phyloP scores from a whole-genome alignment of 176 grass and related monocot genomes.

The Phoenix dactylifera region DNA sequence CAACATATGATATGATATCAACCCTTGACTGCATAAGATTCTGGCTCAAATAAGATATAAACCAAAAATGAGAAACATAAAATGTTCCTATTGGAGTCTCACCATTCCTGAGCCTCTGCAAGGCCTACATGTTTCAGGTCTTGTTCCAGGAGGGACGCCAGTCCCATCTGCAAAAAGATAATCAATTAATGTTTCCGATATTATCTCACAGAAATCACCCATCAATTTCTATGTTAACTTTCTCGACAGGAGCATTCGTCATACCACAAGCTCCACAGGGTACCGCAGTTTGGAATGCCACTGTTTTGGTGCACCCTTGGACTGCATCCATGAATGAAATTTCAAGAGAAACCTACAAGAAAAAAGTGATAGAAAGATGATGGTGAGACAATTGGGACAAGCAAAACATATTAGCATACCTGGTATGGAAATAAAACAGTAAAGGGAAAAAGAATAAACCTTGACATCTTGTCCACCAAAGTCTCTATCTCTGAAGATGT shows the following conservation, averaged over 20 bases:
- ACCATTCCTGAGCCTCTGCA: constrained; percentile 79
- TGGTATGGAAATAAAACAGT: not conserved
- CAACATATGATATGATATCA: not conserved
- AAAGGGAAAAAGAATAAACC: constrained; percentile 39
- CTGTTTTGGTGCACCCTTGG: constrained; percentile 78
- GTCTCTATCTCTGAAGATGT: constrained; percentile 74
- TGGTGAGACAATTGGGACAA: constrained; percentile 1
- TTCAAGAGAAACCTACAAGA: constrained; percentile 54
- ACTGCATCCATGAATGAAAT: constrained; percentile 98
- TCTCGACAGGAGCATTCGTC: constrained; percentile 19
- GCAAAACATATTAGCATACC: constrained; percentile 12
- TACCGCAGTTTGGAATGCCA: constrained; percentile 62
- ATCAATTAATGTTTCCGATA: not conserved
- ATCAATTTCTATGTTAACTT: not conserved
- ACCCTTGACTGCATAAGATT: too few species aligned
- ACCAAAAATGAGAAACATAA: too few species aligned
- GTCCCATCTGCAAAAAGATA: constrained; percentile 48
- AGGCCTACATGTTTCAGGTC: constrained; percentile 72
- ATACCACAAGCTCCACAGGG: constrained; percentile 69
- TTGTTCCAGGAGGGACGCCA: constrained; percentile 88
- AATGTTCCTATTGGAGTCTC: too few species aligned
- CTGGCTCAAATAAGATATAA: too few species aligned
- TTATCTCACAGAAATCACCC: not conserved
- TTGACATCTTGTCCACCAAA: constrained; percentile 71
- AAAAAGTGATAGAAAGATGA: constrained; percentile 7